phyloP scores from a whole-genome alignment of 768 basidiomycete species.

The Termitomyces sp. region DNA sequence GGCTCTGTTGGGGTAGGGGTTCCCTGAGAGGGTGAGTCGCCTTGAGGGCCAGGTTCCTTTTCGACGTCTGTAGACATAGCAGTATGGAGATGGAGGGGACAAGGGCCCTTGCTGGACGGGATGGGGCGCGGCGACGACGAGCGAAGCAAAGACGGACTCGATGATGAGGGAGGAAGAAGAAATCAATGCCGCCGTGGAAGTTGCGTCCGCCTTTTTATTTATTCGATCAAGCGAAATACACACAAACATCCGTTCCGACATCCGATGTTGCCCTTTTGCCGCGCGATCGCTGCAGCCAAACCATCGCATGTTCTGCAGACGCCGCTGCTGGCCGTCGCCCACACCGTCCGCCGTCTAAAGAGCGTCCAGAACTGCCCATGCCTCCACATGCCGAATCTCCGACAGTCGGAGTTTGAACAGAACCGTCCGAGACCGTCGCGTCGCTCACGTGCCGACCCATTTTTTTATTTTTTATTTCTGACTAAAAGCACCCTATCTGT shows the following conservation, averaged over 20 bases:
- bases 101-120: conserved; percentile 18
- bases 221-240: conserved; percentile 19
- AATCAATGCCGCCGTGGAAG: conserved; percentile 16
- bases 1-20: conserved; percentile 21
- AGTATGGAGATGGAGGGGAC: conserved; percentile 18
- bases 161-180: conserved; percentile 17
- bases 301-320: background rate
- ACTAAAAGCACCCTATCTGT: background rate
- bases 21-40: conserved; percentile 32
- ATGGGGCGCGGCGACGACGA: conserved; percentile 1
- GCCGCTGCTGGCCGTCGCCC: background rate
- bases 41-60: conserved; percentile 63
- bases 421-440: background rate
- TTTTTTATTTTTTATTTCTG: background rate
- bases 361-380: too few species aligned
- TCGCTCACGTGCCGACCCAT: too few species aligned
- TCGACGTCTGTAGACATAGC: conserved; percentile 39
- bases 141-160: conserved; percentile 5
- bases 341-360: background rate
- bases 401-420: background rate
- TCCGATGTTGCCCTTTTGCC: background rate
- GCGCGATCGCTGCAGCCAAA: too few species aligned
- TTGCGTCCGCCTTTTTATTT: conserved; percentile 19
- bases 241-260: conserved; percentile 15
- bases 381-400: background rate